Conservation (phyloP, 306 rosid species). For the Lupinus albus region DNA sequence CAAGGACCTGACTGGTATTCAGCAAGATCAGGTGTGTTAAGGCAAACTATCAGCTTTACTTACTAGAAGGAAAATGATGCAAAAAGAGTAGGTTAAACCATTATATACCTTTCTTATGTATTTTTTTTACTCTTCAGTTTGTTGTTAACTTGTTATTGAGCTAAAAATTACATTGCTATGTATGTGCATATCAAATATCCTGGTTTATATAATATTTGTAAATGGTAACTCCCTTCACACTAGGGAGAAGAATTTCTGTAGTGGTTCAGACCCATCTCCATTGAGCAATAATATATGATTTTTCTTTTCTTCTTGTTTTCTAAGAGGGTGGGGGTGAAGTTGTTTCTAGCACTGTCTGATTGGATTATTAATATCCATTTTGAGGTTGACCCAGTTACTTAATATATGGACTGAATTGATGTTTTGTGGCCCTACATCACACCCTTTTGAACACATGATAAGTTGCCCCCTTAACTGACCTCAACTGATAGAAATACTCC, state of each 20-base stretch:
- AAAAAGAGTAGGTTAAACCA: constrained; percentile 16
- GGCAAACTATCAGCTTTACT: constrained; percentile 36
- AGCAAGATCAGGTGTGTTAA: constrained; percentile 86
- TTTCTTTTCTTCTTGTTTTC: too few relatives aligned
- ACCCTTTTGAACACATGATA: too few relatives aligned
- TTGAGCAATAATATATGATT: constrained; percentile 11
- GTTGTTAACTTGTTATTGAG: constrained; percentile 3
- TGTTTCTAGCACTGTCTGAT: constrained; percentile 5
- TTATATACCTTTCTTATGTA: constrained; percentile 16
- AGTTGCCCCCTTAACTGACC: too few relatives aligned
- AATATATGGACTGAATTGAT: too few relatives aligned
- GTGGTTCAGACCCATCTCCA: background rate
- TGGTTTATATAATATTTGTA: constrained; percentile 19
- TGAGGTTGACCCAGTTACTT: constrained; percentile 29
- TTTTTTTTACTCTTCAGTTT: constrained; percentile 20
- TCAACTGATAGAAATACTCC: too few relatives aligned
- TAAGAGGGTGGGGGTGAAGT: too few relatives aligned
- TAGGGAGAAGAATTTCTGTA: constrained; percentile 9
- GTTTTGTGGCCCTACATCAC: too few relatives aligned
- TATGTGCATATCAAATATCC: background rate
- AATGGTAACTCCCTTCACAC: constrained; percentile 11
- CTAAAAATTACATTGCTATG: constrained; percentile 7
- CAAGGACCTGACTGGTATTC: constrained; percentile 92
- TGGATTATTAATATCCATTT: constrained; percentile 24
- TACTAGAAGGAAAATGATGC: constrained; percentile 26